phyloP scores from a whole-genome alignment of 768 basidiomycete genomes.

The Sporobolomyces roseus region DNA sequence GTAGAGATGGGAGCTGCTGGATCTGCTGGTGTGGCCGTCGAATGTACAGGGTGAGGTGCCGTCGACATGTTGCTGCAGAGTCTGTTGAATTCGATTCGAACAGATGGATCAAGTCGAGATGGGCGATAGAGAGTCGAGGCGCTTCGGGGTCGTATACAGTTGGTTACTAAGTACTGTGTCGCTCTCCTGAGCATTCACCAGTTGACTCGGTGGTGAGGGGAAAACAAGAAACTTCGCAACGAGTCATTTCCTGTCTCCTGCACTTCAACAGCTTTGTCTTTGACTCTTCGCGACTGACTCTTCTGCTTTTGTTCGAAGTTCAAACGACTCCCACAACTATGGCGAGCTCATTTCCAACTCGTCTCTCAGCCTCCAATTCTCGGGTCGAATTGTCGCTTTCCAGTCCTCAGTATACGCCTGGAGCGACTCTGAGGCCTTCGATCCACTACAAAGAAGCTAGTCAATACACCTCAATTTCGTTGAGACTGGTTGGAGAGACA shows the following conservation, averaged over 20 bases:
- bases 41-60: slow-evolving; percentile 48
- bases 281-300: not conserved
- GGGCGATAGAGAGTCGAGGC: not conserved
- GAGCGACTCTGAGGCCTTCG: not conserved
- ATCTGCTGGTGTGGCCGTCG: slow-evolving; percentile 45
- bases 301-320: not conserved
- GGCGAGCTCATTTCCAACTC: not conserved
- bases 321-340: not conserved
- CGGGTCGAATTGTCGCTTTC: not conserved
- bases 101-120: not conserved
- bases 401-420: not conserved
- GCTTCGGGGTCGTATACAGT: too few species aligned
- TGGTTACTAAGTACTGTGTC: not conserved
- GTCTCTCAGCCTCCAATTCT: not conserved
- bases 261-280: too few species aligned
- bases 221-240: not conserved
- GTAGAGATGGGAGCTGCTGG: slow-evolving; percentile 33
- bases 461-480: slow-evolving; percentile 10
- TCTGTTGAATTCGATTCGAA: not conserved
- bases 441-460: not conserved
- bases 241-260: too few species aligned
- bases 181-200: slow-evolving; percentile 32
- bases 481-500: slow-evolving; percentile 11
- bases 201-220: not conserved
- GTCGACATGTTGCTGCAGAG: slow-evolving; percentile 31